Evolutionary conservation across 225 moss, liverwort and hornwort genomes (phyloP), one percentile per base, ranked within the genome.

Genomic region (Sphagnum contortum): DNA sequence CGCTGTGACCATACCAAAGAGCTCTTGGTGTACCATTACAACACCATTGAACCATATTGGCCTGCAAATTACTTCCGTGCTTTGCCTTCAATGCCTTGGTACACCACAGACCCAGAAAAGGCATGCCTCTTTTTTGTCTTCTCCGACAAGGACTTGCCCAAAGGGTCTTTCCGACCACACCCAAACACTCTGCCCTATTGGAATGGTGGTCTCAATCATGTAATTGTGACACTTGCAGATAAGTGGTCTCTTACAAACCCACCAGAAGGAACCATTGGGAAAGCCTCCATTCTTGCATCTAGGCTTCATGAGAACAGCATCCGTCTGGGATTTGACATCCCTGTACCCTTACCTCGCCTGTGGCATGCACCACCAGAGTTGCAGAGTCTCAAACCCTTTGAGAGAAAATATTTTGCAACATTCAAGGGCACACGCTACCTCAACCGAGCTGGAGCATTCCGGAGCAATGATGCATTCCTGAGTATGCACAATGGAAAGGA

Each of bases 381-480:
- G 8, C 67, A 68, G 48, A 72, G 69, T 29, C 46, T 87, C 61
- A 81, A 79, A 48, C 67, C 89, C 4, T 84, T 76, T 3, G 71
- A 82, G 58, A 69, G 87, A 54, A 90, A 87, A 76, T 90, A 84
- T 60, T 84, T 90, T 10, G 55, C 81, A 3, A 90, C 89, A 3
- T 90, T 90, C 73, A 87, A 80, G 11, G 89, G 89, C 2, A 87
- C 87, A 0, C 63, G 89, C n/a, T 90, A 90, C 68, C 64, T 90
- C n/a, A 73, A 73, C 5, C 87, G 87, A 3, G 89, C 87, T 72
- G 89, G 89, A 3, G 74, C 79, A 48, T 90, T 90, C 59, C 76
- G 89, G 45, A 87, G 87, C 65, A 70, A 72, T 12, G 57, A 67
- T 3, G 73, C 59, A 4, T 87, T 90, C 55, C 76, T 79, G 29